Conservation (phyloP, 176 grass and related monocot species). For the Bothriochloa decipiens region DNA sequence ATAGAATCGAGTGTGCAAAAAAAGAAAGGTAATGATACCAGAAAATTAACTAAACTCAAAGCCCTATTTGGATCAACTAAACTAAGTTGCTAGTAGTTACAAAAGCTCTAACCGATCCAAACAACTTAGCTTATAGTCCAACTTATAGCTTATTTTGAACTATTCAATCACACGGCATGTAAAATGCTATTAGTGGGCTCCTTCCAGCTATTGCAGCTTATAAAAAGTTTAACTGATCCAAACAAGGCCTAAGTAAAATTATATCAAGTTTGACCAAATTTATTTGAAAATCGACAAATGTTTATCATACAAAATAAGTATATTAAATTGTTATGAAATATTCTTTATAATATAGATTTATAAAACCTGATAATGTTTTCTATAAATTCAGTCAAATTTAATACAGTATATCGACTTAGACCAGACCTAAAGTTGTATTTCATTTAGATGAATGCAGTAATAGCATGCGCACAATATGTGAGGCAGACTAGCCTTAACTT, state of each 20-base stretch:
- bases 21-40: not conserved
- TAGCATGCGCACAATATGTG: not conserved
- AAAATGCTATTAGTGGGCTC: not conserved
- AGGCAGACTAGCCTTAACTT: not conserved
- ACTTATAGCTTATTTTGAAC: not conserved
- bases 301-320: too few relatives aligned
- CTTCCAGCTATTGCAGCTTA: not conserved
- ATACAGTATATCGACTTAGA: not conserved
- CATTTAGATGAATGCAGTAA: not conserved
- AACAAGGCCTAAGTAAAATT: not conserved
- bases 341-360: too few relatives aligned
- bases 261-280: not conserved
- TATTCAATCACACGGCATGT: too few relatives aligned
- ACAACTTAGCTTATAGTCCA: not conserved
- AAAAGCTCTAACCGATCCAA: not conserved
- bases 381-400: not conserved
- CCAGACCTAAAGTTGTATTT: not conserved
- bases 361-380: too few relatives aligned
- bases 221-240: not conserved
- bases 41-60: not conserved
- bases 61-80: not conserved
- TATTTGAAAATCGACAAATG: too few relatives aligned
- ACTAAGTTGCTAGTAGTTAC: not conserved
- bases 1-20: not conserved
- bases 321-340: too few relatives aligned